phyloP scores from a whole-genome alignment of 2,329 filamentous ascomycete genomes.

The Dothistroma septosporum region DNA sequence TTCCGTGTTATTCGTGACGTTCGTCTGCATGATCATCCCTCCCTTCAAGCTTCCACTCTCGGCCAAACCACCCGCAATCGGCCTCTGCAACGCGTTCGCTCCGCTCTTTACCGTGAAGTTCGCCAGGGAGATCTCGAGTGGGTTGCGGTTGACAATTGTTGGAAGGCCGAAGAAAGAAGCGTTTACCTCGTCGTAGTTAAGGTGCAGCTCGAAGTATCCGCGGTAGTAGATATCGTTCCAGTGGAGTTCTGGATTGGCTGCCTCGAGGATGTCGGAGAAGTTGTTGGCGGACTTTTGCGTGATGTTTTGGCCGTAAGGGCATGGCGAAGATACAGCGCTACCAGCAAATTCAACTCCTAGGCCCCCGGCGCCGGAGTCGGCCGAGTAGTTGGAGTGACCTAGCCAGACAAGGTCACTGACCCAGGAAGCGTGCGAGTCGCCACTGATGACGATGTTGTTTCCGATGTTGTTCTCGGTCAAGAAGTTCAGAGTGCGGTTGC shows the following conservation, averaged over 20 bases:
- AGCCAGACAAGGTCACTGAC: conserved; percentile 45
- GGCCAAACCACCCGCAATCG: conserved; percentile 48
- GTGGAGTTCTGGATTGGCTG: conserved; percentile 59
- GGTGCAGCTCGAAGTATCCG: conserved; percentile 65
- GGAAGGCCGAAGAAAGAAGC: conserved; percentile 64
- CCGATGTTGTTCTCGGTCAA: conserved; percentile 64
- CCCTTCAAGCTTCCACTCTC: conserved; percentile 56
- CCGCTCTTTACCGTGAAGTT: conserved; percentile 65
- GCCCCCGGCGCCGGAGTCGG: conserved; percentile 37
- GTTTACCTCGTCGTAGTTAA: conserved; percentile 55
- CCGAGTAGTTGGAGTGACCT: conserved; percentile 38
- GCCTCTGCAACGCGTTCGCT: conserved; percentile 55
- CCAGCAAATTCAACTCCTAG: conserved; percentile 56
- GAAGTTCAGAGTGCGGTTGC: conserved; percentile 65
- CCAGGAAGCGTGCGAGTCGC: conserved; percentile 66
- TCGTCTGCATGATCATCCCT: conserved; percentile 39
- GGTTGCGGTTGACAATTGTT: conserved; percentile 56
- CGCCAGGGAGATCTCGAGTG: conserved; percentile 62
- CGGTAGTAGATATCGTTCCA: conserved; percentile 72
- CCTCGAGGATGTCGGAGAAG: conserved; percentile 43
- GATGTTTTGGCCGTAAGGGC: conserved; percentile 57
- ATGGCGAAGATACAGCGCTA: conserved; percentile 60
- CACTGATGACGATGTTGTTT: conserved; percentile 70
- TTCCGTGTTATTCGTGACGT: conserved; percentile 35
- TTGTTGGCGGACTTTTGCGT: conserved; percentile 51